Conservation (phyloP, 768 basidiomycete species). For the Austroboletus eburneus region DNA sequence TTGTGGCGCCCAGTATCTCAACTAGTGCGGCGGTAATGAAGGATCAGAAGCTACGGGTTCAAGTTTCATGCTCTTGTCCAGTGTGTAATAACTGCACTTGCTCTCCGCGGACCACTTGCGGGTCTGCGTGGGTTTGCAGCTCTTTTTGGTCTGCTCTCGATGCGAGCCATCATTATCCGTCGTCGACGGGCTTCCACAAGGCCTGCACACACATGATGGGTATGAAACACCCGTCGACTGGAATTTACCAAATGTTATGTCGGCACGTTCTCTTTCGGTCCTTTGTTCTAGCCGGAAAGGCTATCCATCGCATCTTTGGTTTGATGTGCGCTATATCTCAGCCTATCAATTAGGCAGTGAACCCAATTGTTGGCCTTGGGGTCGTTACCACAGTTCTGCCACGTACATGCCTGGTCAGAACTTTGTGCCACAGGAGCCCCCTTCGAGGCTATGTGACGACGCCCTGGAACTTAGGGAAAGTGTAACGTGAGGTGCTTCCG, state of each 20-base stretch:
- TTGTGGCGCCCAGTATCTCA: neutral
- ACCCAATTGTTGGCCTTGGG: neutral
- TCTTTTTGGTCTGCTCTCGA: conserved; percentile 11
- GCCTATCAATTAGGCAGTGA: conserved; percentile 10
- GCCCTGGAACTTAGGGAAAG: conserved; percentile 12
- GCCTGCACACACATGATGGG: conserved; percentile 14
- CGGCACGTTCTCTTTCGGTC: conserved; percentile 7
- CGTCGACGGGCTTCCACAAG: conserved; percentile 24
- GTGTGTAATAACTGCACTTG: conserved; percentile 4
- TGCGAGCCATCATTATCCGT: conserved; percentile 16
- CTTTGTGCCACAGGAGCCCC: conserved; percentile 13
- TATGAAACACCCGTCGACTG: conserved; percentile 18
- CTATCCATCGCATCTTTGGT: conserved; percentile 5
- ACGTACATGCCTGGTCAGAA: conserved; percentile 8
- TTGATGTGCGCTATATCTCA: conserved; percentile 16
- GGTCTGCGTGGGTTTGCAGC: conserved; percentile 13
- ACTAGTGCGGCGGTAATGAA: conserved; percentile 6
- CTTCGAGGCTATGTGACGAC: conserved; percentile 8
- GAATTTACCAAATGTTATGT: conserved; percentile 13
- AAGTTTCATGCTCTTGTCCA: conserved; percentile 5
- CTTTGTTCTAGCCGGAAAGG: conserved; percentile 14
- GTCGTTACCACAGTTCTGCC: conserved; percentile 23
- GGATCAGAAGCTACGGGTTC: neutral
- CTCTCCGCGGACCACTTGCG: conserved; percentile 25
- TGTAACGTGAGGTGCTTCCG: conserved; percentile 12